phyloP scores from a whole-genome alignment of 495 filamentous ascomycete genomes.

The Aspergillus steynii region DNA sequence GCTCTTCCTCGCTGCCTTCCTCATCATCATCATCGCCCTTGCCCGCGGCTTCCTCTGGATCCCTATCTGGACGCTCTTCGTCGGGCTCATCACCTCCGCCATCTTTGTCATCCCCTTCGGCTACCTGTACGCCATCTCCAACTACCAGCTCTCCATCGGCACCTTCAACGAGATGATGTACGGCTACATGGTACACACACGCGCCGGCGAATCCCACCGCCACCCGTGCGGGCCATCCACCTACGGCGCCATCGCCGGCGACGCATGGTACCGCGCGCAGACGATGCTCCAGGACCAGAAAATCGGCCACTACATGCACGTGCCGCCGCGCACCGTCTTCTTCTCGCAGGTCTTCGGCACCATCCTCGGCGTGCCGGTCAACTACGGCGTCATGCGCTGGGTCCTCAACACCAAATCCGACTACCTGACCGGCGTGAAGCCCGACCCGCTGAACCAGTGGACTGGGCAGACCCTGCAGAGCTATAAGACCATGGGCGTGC shows the following conservation, averaged over 20 bases:
- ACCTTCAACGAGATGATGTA: conserved; percentile 59
- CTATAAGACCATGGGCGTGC: conserved; percentile 51
- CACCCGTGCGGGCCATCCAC: conserved; percentile 54
- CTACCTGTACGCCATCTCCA: conserved; percentile 58
- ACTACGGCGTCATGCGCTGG: conserved; percentile 49
- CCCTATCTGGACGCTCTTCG: conserved; percentile 57
- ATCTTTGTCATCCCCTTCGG: conserved; percentile 53
- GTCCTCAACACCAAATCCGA: conserved; percentile 50
- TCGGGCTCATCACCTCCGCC: conserved; percentile 50
- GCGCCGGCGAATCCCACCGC: conserved; percentile 38
- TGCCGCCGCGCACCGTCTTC: conserved; percentile 45
- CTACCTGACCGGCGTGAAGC: conserved; percentile 50
- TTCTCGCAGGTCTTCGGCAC: conserved; percentile 44
- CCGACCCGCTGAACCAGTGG: conserved; percentile 57
- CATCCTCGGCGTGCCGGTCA: conserved; percentile 44
- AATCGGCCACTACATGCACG: conserved; percentile 50
- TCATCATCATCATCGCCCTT: conserved; percentile 47
- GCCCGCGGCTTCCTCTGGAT: conserved; percentile 53
- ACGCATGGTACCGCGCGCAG: conserved; percentile 55
- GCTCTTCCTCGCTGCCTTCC: conserved; percentile 47
- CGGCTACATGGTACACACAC: conserved; percentile 55
- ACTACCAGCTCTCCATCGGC: conserved; percentile 53
- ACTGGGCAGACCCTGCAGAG: conserved; percentile 48
- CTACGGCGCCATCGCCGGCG: conserved; percentile 52
- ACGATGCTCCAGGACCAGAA: conserved; percentile 51